phyloP scores from a whole-genome alignment of 1,284 basidiomycete species.

The Malassezia cuniculi region DNA sequence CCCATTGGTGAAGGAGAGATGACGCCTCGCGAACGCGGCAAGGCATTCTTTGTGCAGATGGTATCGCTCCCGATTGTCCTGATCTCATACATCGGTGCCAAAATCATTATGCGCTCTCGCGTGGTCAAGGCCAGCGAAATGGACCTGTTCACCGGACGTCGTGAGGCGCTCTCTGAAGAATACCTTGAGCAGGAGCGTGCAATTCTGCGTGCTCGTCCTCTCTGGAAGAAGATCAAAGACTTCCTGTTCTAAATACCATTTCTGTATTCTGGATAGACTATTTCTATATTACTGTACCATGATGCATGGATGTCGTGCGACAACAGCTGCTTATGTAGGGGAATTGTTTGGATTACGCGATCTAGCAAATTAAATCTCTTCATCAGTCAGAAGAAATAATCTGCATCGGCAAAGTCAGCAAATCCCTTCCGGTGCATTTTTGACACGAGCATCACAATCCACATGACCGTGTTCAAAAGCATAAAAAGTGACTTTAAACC shows the following conservation, averaged over 20 bases:
- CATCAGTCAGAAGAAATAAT: too few species aligned
- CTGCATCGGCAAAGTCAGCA: too few species aligned
- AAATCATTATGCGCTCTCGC: conserved; percentile 20
- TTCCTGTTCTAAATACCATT: conserved; percentile 24
- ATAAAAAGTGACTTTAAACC: too few species aligned
- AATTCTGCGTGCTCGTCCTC: conserved; percentile 16
- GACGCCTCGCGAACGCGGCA: conserved; percentile 31
- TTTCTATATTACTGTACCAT: too few species aligned
- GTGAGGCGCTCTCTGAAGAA: conserved; percentile 27
- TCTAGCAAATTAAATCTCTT: too few species aligned
- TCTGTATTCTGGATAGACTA: too few species aligned
- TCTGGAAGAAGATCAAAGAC: conserved; percentile 21
- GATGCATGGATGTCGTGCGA: too few species aligned
- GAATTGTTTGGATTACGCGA: too few species aligned
- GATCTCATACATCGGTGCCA: conserved; percentile 11
- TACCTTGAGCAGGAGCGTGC: conserved; percentile 27
- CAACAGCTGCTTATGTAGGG: too few species aligned
- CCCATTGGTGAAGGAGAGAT: conserved; percentile 37
- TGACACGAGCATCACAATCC: too few species aligned
- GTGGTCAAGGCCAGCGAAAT: conserved; percentile 24
- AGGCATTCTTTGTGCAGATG: conserved; percentile 49
- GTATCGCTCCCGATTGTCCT: conserved; percentile 41
- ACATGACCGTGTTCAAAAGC: too few species aligned
- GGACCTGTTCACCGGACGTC: conserved; percentile 33
- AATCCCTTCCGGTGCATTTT: too few species aligned